phyloP scores from a whole-genome alignment of 257 asterid genomes.

The Scutellaria barbata region DNA sequence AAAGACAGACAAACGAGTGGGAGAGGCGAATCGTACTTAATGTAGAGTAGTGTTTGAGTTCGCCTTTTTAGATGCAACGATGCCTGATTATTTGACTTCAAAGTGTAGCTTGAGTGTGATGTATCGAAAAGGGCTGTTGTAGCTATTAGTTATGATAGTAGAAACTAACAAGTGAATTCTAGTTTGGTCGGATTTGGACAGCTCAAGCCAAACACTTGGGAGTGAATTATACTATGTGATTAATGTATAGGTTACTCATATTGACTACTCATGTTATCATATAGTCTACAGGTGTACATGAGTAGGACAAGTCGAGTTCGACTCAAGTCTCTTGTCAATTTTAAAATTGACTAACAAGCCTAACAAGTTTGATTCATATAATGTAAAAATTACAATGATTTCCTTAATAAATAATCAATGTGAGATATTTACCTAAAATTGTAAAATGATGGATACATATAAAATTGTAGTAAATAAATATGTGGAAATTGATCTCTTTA shows the following conservation, averaged over 20 bases:
- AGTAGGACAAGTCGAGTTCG: too few species aligned
- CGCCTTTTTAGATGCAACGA: slow-evolving; percentile 29
- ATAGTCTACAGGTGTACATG: too few species aligned
- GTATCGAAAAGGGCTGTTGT: slow-evolving; percentile 26
- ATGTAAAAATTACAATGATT: too few species aligned
- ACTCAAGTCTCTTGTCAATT: too few species aligned
- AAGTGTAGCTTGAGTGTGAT: slow-evolving; percentile 35
- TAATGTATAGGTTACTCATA: background rate
- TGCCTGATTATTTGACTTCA: slow-evolving; percentile 7
- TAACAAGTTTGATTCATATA: too few species aligned
- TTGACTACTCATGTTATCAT: too few species aligned
- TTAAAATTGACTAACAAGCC: too few species aligned
- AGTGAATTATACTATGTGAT: background rate
- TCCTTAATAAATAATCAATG: too few species aligned
- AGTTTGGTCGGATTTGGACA: slow-evolving; percentile 1
- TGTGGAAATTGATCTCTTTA: too few species aligned
- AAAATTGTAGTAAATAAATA: too few species aligned
- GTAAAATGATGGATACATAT: too few species aligned
- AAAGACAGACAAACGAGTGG: slow-evolving; percentile 35
- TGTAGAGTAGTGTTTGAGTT: slow-evolving; percentile 25
- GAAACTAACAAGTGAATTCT: slow-evolving; percentile 15
- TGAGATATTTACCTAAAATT: too few species aligned
- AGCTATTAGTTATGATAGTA: slow-evolving; percentile 32
- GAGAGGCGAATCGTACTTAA: slow-evolving; percentile 27
- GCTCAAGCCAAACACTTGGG: background rate